Evolutionary conservation across 192 early-diverging fungal genomes (phyloP).

Genomic region (Backusella circina): DNA sequence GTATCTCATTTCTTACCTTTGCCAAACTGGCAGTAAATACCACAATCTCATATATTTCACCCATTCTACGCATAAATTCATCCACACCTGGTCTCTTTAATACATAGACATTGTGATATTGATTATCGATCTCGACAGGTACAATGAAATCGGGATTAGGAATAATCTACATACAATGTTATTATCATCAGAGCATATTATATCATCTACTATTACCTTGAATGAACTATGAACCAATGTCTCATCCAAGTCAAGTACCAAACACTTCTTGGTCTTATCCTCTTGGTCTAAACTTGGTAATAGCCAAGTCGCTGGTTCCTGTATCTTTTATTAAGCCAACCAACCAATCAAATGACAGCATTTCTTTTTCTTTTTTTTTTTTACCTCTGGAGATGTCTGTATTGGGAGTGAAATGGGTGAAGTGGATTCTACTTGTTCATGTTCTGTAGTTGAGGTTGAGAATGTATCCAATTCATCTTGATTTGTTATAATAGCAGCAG

Average conservation of each 20-base stretch:
- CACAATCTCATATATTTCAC: constrained; percentile 87
- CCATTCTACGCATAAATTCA: constrained; percentile 83
- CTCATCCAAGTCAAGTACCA: constrained; percentile 98
- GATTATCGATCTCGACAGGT: constrained; percentile 88
- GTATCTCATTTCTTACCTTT: constrained; percentile 48
- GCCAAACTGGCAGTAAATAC: constrained; percentile 94
- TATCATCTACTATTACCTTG: constrained; percentile 53
- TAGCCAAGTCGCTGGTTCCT: constrained; percentile 26
- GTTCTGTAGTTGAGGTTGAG: neutral
- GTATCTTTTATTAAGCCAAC: neutral
- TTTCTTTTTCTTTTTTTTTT: too few species aligned
- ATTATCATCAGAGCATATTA: neutral
- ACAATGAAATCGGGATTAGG: constrained; percentile 86
- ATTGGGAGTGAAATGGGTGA: neutral
- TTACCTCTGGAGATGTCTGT: neutral
- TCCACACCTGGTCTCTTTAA: constrained; percentile 96
- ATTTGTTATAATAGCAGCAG: neutral
- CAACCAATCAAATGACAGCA: neutral
- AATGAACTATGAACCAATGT: constrained; percentile 97
- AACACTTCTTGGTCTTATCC: constrained; percentile 77
- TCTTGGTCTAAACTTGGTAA: constrained; percentile 63
- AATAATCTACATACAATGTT: constrained; percentile 36
- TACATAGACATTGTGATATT: constrained; percentile 92
- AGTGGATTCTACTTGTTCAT: neutral
- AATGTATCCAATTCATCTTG: neutral